Evolutionary conservation across 345 rosid genomes (phyloP).

Genomic region (Rhodamnia argentea): DNA sequence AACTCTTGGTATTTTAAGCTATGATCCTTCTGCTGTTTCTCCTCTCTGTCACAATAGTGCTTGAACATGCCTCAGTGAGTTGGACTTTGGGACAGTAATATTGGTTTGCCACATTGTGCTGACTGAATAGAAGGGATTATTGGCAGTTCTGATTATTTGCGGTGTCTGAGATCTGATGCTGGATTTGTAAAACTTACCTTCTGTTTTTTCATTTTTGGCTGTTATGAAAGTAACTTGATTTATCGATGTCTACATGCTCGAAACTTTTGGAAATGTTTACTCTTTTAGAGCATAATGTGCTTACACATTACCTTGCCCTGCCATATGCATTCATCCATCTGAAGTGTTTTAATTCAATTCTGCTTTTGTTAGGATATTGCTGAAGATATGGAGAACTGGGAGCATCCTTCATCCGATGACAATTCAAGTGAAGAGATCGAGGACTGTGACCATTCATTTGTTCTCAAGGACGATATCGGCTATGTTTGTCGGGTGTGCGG

Average conservation of each 20-base stretch:
- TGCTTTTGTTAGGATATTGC: constrained; percentile 28
- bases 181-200: not conserved
- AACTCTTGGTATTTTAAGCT: not conserved
- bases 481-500: constrained; percentile 89
- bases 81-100: not conserved
- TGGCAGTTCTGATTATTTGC: not conserved
- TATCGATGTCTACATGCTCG: not conserved
- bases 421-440: not conserved
- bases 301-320: not conserved
- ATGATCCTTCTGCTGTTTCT: not conserved
- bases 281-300: not conserved
- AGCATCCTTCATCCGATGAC: constrained; percentile 27
- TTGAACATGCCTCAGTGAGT: not conserved
- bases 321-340: not conserved
- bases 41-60: not conserved
- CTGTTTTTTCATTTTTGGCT: not conserved
- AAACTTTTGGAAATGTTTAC: not conserved
- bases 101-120: not conserved
- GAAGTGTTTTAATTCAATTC: not conserved
- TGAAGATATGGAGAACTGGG: constrained; percentile 4
- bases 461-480: constrained; percentile 88
- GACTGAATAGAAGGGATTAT: not conserved
- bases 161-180: not conserved
- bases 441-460: constrained; percentile 68
- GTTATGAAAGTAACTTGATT: not conserved